Conservation (phyloP, 495 filamentous ascomycete species). For the Bathelium albidoporum region DNA sequence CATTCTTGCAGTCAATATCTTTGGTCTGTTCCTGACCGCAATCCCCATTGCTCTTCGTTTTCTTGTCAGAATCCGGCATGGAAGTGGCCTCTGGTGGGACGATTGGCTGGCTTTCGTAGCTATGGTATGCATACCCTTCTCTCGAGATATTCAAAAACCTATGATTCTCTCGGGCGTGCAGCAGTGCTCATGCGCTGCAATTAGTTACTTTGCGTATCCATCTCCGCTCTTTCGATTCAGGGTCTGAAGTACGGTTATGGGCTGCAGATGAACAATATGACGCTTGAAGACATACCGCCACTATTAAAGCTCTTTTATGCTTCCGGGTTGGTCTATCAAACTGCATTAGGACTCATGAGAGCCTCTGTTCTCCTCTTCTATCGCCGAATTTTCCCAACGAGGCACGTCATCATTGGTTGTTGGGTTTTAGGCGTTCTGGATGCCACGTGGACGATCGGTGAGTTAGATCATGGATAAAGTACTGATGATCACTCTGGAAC, state of each 20-base stretch:
- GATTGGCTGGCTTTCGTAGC: constrained; percentile 33
- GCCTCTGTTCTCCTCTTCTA: background rate
- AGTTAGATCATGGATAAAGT: background rate
- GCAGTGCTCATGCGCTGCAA: background rate
- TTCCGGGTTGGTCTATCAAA: background rate
- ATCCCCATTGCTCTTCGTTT: constrained; percentile 28
- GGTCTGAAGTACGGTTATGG: background rate
- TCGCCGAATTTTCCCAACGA: background rate
- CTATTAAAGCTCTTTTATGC: background rate
- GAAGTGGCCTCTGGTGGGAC: constrained; percentile 34
- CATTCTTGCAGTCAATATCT: background rate
- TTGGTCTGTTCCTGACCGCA: background rate
- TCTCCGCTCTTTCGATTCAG: background rate
- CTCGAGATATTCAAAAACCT: too few species aligned
- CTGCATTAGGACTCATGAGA: background rate
- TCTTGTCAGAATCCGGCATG: constrained; percentile 25
- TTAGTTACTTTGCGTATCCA: background rate
- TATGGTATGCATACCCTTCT: constrained; percentile 23
- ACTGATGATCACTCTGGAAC: background rate
- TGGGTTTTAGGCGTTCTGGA: background rate
- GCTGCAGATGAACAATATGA: background rate
- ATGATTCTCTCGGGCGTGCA: too few species aligned
- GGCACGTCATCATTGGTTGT: background rate
- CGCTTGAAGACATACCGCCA: background rate
- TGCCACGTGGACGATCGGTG: background rate